Base-by-base conservation (phyloP, 495 filamentous ascomycete genomes). In the Aspergillus diversus region DNA sequence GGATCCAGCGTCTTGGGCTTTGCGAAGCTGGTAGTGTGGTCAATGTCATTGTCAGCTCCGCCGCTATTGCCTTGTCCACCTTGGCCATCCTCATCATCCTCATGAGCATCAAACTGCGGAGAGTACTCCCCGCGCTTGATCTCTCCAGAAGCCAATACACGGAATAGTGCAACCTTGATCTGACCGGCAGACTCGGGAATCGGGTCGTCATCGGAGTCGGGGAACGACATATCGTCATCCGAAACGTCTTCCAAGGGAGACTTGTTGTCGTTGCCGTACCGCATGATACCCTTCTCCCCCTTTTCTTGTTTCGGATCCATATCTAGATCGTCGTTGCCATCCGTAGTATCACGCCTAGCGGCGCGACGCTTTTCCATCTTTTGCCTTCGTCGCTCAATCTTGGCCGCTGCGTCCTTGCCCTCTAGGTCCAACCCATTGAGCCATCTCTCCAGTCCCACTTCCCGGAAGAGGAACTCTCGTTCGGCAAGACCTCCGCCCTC, bases 21-120 rank as follows among this genome's bases (percentile, higher is more conserved):
- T 12, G 96, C 96, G 75, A 99, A 99, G 71, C 95, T 98, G 31
- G 95, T 98, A 49, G 95, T 98, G 75, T 99, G 95, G 74, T 97
- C 96, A 47, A 97, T 84, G 69, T 97, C 91, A 54, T 81, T 85
- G 66, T 84, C 83, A 47, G 73, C 81, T 21, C 73, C 77, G 17
- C 71, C 73, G 35, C 69, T 72, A 55, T 75, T 75, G 39, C 77
- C 78, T 37, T 78, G 80, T 3, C 71, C 74, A 6, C 81, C 83
- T 52, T 82, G 79, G 33, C 59, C 63, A 77, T 86, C 81, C 46
- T 97, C 92, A 66, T 96, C 93, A 59, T 97, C 93, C 62, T 97
- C 94, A 67, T 97, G 91, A 7, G 93, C 96, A 74, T 97, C 94
- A 60, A 98, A 99, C 71, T 98, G 96, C 15, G 95, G 95, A 11